These are phyloP conservation scores for Solioccasus polychromus DNA, from an alignment of 768 basidiomycete species.

Conservation along the genomic window DNA sequence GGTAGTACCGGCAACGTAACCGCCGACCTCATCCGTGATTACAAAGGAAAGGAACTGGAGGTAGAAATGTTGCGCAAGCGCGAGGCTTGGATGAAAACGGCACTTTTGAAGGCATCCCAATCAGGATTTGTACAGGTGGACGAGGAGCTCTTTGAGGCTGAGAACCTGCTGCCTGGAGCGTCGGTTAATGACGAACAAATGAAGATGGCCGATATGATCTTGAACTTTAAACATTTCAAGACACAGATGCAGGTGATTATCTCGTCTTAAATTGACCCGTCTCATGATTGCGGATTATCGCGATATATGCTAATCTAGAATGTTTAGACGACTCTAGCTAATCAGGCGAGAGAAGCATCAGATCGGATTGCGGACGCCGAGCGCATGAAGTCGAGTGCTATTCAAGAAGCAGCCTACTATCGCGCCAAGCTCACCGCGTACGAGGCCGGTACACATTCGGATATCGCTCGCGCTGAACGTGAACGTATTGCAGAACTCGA, in stretches of 20 bases:
- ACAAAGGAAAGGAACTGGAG: constrained; percentile 81
- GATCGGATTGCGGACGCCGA: constrained; percentile 80
- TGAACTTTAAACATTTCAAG: constrained; percentile 86
- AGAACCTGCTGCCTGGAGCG: constrained; percentile 32
- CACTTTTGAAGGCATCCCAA: constrained; percentile 69
- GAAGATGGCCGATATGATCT: constrained; percentile 62
- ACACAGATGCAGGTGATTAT: constrained; percentile 77
- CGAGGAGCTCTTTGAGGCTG: constrained; percentile 44
- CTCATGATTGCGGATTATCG: not conserved
- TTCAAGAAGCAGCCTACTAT: constrained; percentile 94
- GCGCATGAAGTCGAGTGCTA: constrained; percentile 67
- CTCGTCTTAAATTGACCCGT: not conserved
- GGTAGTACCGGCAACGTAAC: constrained; percentile 68
- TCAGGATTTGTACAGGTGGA: constrained; percentile 73
- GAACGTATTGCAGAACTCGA: constrained; percentile 78
- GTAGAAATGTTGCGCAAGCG: constrained; percentile 72
- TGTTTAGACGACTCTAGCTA: constrained; percentile 62
- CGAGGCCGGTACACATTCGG: constrained; percentile 65
- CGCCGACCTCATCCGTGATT: constrained; percentile 73
- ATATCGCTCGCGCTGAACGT: constrained; percentile 69
- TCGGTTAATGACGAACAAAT: constrained; percentile 43
- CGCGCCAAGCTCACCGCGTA: constrained; percentile 90
- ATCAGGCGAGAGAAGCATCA: constrained; percentile 75
- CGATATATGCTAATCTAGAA: constrained; percentile 8
- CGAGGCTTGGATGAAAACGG: constrained; percentile 83